A percentile compares a stretch with the other conserved stretches of the same genome.
phyloP scores from a whole-genome alignment of 1,284 basidiomycete genomes.

The Pulveroboletus sp. region DNA sequence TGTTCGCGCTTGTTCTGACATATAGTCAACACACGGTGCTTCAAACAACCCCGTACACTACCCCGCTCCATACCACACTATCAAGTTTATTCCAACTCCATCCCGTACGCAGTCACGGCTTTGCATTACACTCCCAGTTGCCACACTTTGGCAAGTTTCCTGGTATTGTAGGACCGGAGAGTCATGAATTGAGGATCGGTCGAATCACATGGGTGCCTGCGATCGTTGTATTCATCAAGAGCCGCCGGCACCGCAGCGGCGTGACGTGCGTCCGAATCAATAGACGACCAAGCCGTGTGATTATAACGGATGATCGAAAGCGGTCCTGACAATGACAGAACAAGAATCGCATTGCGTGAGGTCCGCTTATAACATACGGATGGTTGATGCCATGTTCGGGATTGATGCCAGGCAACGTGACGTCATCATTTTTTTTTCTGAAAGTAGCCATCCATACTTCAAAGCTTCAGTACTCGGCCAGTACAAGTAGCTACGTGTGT shows the following conservation, averaged over 20 bases:
- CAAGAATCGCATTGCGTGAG: too few relatives aligned
- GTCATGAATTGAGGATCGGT: background rate
- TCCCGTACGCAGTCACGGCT: too few relatives aligned
- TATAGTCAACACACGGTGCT: background rate
- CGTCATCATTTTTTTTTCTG: background rate
- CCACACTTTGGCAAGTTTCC: background rate
- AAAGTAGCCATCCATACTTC: too few relatives aligned
- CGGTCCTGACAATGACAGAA: too few relatives aligned
- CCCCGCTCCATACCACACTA: too few relatives aligned
- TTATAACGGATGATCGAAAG: conserved; percentile 41
- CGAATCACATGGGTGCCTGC: conserved; percentile 12
- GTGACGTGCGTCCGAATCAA: conserved; percentile 47
- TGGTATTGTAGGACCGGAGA: background rate
- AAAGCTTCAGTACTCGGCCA: too few relatives aligned
- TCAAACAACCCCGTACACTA: too few relatives aligned
- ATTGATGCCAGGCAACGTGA: background rate
- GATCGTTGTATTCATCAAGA: conserved; percentile 39
- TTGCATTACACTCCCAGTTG: background rate
- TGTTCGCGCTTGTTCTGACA: background rate
- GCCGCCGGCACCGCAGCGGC: conserved; percentile 44
- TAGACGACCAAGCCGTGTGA: conserved; percentile 45
- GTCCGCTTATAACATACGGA: too few relatives aligned
- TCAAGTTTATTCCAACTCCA: too few relatives aligned
- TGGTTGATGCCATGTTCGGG: too few relatives aligned
- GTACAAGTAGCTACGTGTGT: too few relatives aligned